A percentile compares a stretch with the other conserved stretches of the same genome.
phyloP scores from a whole-genome alignment of 1,284 basidiomycete species.

The Termitomyces sp. region DNA sequence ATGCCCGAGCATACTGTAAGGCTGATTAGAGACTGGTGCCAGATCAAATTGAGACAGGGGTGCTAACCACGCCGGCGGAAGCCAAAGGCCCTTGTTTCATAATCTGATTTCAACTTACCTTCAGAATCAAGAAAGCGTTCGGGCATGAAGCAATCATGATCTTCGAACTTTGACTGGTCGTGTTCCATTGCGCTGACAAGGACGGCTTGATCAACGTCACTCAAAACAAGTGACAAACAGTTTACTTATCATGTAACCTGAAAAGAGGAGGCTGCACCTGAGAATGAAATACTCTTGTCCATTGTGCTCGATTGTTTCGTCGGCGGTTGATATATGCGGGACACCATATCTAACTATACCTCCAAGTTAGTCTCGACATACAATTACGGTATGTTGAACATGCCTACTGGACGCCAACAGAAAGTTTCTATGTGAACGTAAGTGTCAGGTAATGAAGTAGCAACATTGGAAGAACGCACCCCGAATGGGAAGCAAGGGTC shows the following conservation, averaged over 20 bases:
- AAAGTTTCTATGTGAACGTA: background rate
- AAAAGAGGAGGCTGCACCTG: constrained; percentile 1
- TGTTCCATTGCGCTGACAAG: background rate
- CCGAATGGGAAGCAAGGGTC: background rate
- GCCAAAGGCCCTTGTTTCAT: background rate
- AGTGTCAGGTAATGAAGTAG: no score
- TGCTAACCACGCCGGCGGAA: background rate
- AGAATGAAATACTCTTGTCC: constrained; percentile 1
- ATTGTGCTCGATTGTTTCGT: background rate
- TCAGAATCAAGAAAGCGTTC: constrained; percentile 3
- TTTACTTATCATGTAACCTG: background rate
- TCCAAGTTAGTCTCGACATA: background rate
- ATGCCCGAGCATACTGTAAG: background rate
- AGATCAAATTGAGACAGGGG: background rate
- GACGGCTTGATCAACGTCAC: background rate
- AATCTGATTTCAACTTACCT: background rate
- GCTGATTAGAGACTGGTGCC: background rate
- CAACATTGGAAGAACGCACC: background rate
- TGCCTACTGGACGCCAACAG: constrained; percentile 3
- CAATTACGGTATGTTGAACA: background rate
- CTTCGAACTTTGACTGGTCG: background rate
- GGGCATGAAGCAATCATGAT: constrained; percentile 1
- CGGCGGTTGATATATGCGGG: background rate
- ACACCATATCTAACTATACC: background rate
- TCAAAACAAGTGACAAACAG: no score